These are phyloP conservation scores for Phytophthora agathidicida DNA, from an alignment of 352 stramenopile species.

Conservation along the genomic window DNA sequence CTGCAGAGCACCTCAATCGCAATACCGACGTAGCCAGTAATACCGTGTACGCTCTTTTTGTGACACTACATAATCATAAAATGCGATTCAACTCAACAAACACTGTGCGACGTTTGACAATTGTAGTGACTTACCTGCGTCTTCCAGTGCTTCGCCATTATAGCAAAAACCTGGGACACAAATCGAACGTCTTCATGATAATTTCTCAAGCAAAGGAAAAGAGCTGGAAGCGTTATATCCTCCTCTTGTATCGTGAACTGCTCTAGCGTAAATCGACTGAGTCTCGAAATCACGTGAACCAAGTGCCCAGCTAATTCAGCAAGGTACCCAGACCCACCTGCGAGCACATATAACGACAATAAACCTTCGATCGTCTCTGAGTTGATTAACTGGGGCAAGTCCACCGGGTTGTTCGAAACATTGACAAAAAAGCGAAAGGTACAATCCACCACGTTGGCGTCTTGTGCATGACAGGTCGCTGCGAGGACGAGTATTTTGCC, in stretches of 20 bases:
- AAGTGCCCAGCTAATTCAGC: constrained; percentile 43
- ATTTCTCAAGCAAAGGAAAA: constrained; percentile 71
- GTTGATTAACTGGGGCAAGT: constrained; percentile 59
- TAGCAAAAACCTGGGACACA: constrained; percentile 59
- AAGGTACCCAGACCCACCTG: constrained; percentile 32
- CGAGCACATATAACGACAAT: constrained; percentile 57
- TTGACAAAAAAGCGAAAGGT: constrained; percentile 71
- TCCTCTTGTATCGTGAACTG: constrained; percentile 49
- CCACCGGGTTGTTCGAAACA: constrained; percentile 50
- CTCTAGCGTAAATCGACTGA: constrained; percentile 52
- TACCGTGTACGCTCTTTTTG: constrained; percentile 40
- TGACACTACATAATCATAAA: constrained; percentile 5
- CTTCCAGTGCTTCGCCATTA: constrained; percentile 59
- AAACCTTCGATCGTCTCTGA: constrained; percentile 61
- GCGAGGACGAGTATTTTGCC: constrained; percentile 51
- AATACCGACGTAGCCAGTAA: constrained; percentile 69
- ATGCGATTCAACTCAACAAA: too few species aligned
- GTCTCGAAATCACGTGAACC: constrained; percentile 48
- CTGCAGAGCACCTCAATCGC: constrained; percentile 52
- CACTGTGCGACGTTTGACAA: too few species aligned
- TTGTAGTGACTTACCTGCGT: too few species aligned
- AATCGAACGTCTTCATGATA: constrained; percentile 53
- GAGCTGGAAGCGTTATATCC: constrained; percentile 55
- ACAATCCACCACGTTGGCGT: constrained; percentile 35
- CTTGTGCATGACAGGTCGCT: constrained; percentile 37